Evolutionary conservation across 495 filamentous ascomycete species (phyloP), one percentile per base, ranked within the genome.

Genomic region (Hamigera avellanea): DNA sequence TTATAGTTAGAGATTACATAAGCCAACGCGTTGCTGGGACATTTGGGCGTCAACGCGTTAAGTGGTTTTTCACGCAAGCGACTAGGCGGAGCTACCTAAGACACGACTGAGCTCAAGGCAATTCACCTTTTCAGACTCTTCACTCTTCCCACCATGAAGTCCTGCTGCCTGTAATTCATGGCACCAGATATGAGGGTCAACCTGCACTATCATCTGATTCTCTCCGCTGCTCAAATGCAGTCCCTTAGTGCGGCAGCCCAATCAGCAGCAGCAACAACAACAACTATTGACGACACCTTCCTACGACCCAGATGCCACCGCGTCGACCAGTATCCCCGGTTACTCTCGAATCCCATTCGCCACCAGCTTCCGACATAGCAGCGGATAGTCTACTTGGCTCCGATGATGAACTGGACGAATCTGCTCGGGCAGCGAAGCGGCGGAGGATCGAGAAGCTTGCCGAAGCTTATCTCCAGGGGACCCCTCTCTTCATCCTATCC

Each of bases 381-480:
- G 47, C 63, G 18, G 56, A 75, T 36, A 53, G 67, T 6, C 54
- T 61, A 29, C 35, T 59, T 2, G 75, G 69, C 14, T 81, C 78
- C 12, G 80, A 84, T 32, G 66, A 68, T 42, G 73, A 81, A 37
- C 56, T 75, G 8, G 57, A 66, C 14, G 64, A 71, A 19, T 36
- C 48, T 15, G 48, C 48, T 9, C 63, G 67, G n/a, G 49, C 56
- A 19, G 63, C 66, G 12, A 80, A 76, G 44, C 63, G 61, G 6
- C 52, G 60, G 31, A 62, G 73, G 46, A 72, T 75, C 36, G 80
- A 85, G 50, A 56, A 60, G 3, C 55, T 75, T 13, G 81, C 69
- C 7, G 57, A 67, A 23, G 56, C 70, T 12, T 85, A 76, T 42
- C 59, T 82, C 17, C 50, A 66, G 13, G 79, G 80, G 1, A 60